Percentiles rank a stretch among this genome's conserved stretches.
phyloP scores from a whole-genome alignment of 805 yeast genomes.

The Naumovozyma dairenensis region DNA sequence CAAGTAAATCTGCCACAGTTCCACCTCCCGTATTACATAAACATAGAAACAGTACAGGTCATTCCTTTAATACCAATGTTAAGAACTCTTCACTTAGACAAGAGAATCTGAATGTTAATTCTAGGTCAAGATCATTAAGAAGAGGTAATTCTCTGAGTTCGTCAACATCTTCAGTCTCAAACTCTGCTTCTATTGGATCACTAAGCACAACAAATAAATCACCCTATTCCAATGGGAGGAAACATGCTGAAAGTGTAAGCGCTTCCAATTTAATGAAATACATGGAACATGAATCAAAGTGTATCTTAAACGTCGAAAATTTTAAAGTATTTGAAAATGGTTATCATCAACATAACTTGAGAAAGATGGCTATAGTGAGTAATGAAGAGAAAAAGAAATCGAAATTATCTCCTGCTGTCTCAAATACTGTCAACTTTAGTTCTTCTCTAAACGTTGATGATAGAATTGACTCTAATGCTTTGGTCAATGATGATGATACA shows the following conservation, averaged over 20 bases:
- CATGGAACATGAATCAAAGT: slow-evolving; percentile 7
- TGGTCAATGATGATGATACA: slow-evolving; percentile 3
- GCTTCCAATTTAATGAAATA: slow-evolving; percentile 10
- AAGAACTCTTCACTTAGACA: neutral
- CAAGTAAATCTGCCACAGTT: neutral
- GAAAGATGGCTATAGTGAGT: slow-evolving; percentile 13
- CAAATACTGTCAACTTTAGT: neutral
- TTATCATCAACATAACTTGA: slow-evolving; percentile 23
- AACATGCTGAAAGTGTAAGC: slow-evolving; percentile 21
- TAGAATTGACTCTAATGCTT: neutral
- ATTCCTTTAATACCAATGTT: neutral
- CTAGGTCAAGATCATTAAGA: neutral
- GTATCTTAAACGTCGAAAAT: slow-evolving; percentile 17
- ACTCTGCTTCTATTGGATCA: slow-evolving; percentile 3
- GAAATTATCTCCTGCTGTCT: neutral
- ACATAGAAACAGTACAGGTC: neutral
- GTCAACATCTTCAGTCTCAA: slow-evolving; percentile 7
- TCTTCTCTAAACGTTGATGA: neutral
- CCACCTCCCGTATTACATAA: neutral
- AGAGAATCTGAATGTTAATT: neutral
- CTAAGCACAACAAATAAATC: neutral
- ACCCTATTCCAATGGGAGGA: slow-evolving; percentile 6
- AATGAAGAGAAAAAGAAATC: slow-evolving; percentile 3
- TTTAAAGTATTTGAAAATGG: slow-evolving; percentile 24
- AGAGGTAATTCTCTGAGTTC: neutral